Conservation (phyloP, 73 alveolate species). For the Effrenium voratum region DNA sequence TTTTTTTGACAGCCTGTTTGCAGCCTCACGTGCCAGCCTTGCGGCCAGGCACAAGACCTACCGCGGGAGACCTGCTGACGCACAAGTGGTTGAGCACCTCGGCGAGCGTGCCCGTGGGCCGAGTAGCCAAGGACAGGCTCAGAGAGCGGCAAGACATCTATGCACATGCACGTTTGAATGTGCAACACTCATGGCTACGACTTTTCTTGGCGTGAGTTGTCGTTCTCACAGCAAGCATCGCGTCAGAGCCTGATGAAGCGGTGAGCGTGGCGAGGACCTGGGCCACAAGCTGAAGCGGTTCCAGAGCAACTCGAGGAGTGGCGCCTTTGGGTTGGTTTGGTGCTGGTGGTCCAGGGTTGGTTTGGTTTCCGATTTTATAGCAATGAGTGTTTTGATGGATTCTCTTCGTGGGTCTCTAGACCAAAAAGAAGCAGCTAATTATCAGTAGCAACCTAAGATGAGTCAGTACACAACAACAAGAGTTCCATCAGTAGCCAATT, state of each 20-base stretch:
- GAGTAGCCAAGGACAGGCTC: constrained; percentile 59
- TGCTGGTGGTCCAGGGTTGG: no score
- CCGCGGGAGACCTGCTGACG: constrained; percentile 43
- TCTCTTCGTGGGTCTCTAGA: no score
- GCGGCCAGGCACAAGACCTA: constrained; percentile 33
- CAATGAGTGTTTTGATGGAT: no score
- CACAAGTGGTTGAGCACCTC: constrained; percentile 84
- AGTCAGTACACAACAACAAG: no score
- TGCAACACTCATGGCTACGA: neutral
- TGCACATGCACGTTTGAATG: neutral
- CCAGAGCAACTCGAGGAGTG: constrained; percentile 78
- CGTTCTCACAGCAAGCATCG: neutral
- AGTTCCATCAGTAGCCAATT: no score
- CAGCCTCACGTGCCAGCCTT: no score
- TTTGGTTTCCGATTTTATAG: no score
- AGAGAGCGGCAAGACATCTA: neutral
- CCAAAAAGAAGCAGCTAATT: no score
- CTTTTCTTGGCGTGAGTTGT: neutral
- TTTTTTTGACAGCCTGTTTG: no score
- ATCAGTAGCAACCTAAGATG: no score
- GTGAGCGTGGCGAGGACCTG: constrained; percentile 7
- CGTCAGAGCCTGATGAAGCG: neutral
- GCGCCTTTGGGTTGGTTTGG: neutral
- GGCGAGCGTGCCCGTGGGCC: constrained; percentile 55
- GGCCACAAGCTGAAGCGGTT: constrained; percentile 89